A percentile compares a stretch with the other conserved stretches of the same genome.
Evolutionary conservation across 768 basidiomycete genomes (phyloP).

Genomic region (Mycena maculata): DNA sequence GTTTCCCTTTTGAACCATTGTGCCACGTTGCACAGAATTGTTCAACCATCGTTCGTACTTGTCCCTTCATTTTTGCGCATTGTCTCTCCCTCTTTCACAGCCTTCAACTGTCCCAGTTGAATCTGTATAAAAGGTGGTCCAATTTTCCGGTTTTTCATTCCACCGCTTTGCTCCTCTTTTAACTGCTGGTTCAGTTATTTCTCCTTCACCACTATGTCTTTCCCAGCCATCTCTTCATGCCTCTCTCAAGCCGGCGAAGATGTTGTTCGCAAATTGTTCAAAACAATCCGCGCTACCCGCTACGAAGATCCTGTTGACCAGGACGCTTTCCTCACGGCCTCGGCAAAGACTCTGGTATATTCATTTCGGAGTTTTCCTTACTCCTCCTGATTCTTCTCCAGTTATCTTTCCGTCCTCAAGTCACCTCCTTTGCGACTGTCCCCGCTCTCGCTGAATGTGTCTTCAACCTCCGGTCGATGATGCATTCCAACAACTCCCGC

Average conservation of each 20-base stretch:
- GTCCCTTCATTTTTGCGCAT: no score
- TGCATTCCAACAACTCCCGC: not conserved
- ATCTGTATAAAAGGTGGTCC: not conserved
- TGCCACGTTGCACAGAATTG: no score
- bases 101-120: constrained; percentile 4
- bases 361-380: not conserved
- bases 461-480: not conserved
- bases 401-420: not conserved
- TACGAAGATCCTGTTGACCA: constrained; percentile 22
- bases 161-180: not conserved
- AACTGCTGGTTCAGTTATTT: no score
- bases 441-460: not conserved
- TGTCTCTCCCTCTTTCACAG: not conserved
- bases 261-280: not conserved
- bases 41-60: no score
- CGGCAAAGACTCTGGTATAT: not conserved
- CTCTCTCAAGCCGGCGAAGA: not conserved
- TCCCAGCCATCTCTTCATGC: not conserved
- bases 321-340: constrained; percentile 9
- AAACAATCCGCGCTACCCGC: not conserved
- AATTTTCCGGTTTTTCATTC: not conserved
- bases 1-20: not conserved
- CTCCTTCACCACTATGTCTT: no score
- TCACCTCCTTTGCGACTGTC: not conserved
- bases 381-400: not conserved